These are phyloP conservation scores for Lolium rigidum DNA, from an alignment of 176 grass and related monocot species.

Conservation along the genomic window DNA sequence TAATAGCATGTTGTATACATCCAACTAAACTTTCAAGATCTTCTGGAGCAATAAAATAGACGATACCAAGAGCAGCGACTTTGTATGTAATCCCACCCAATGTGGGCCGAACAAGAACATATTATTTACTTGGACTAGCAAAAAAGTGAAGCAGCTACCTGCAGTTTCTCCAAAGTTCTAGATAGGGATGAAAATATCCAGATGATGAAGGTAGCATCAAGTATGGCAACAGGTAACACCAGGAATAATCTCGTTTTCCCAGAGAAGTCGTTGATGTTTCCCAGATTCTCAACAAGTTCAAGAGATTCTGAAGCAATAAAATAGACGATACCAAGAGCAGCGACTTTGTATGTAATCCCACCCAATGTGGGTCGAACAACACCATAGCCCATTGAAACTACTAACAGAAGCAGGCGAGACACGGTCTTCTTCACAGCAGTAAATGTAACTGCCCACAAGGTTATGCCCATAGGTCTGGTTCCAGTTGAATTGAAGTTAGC, in stretches of 20 bases:
- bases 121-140: slow-evolving; percentile 33
- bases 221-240: slow-evolving; percentile 91
- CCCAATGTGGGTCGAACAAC: slow-evolving; percentile 83
- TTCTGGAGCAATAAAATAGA: slow-evolving; percentile 95
- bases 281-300: slow-evolving; percentile 94
- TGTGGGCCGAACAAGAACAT: slow-evolving; percentile 62
- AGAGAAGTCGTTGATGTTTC: slow-evolving; percentile 97
- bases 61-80: slow-evolving; percentile 72
- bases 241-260: slow-evolving; percentile 94
- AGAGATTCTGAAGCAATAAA: slow-evolving; percentile 91
- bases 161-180: slow-evolving; percentile 94
- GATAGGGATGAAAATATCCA: slow-evolving; percentile 99
- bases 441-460: slow-evolving; percentile 98
- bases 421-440: slow-evolving; percentile 97
- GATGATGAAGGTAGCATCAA: slow-evolving; percentile 98
- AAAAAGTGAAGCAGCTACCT: slow-evolving; percentile 60
- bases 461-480: slow-evolving; percentile 89
- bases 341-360: slow-evolving; percentile 80
- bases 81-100: slow-evolving; percentile 87
- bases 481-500: slow-evolving; percentile 96
- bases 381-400: slow-evolving; percentile 97
- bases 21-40: slow-evolving; percentile 59
- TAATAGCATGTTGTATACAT: background rate
- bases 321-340: slow-evolving; percentile 84
- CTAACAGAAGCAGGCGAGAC: slow-evolving; percentile 89